Evolutionary conservation across 148 eudicot genomes (phyloP).

Genomic region (Oxyria digyna): DNA sequence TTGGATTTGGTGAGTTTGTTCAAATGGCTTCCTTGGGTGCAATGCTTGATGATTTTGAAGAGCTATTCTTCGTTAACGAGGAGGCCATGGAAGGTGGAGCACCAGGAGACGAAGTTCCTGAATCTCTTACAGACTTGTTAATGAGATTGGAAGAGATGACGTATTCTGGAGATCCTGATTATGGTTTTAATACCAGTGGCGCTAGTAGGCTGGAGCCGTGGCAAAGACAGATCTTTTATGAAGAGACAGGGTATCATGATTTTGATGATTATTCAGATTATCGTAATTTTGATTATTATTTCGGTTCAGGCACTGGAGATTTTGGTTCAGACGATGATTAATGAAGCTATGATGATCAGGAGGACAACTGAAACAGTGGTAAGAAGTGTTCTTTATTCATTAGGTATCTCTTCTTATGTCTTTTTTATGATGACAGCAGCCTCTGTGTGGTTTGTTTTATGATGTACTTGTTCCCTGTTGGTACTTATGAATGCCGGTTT

Average conservation of each 20-base stretch:
- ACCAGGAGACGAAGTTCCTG: neutral
- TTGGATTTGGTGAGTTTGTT: neutral
- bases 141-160: neutral
- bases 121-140: neutral
- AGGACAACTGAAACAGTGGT: neutral
- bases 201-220: conserved; percentile 2
- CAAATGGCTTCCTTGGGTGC: neutral
- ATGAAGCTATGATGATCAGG: neutral
- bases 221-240: conserved; percentile 8
- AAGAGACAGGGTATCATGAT: conserved; percentile 8
- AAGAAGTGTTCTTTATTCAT: neutral
- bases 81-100: neutral
- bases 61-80: neutral
- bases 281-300: neutral
- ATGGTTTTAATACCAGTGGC: neutral
- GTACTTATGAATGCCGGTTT: no score
- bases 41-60: neutral
- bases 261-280: neutral
- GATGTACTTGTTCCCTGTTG: no score
- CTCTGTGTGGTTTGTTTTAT: no score
- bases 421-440: neutral
- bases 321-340: neutral
- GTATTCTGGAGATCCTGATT: conserved; percentile 7
- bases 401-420: neutral
- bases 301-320: neutral